Conservation (phyloP, 2,329 filamentous ascomycete genomes). For the Fusarium sp. region DNA sequence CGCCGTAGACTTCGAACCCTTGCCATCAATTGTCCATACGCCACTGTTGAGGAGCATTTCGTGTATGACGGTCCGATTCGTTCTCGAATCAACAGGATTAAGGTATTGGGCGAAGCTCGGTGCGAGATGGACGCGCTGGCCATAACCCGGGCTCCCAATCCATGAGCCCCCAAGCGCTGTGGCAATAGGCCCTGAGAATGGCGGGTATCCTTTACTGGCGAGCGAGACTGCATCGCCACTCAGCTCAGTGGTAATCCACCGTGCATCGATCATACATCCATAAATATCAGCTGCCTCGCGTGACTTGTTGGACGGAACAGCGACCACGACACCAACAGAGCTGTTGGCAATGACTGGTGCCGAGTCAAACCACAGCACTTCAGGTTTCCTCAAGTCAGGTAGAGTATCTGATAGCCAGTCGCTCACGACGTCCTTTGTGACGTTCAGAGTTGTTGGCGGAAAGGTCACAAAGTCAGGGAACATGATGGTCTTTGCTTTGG, state of each 20-base stretch:
- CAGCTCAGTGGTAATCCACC: constrained; percentile 26
- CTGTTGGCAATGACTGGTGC: constrained; percentile 16
- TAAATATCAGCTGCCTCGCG: constrained; percentile 22
- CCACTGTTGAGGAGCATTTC: constrained; percentile 34
- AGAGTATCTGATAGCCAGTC: constrained; percentile 14
- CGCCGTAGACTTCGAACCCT: constrained; percentile 13
- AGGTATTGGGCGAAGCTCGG: constrained; percentile 31
- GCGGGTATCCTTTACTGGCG: constrained; percentile 25
- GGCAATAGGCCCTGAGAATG: constrained; percentile 24
- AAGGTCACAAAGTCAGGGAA: constrained; percentile 31
- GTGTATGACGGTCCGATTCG: constrained; percentile 21
- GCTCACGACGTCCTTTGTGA: constrained; percentile 4
- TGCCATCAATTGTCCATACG: constrained; percentile 16
- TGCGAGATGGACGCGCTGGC: constrained; percentile 22
- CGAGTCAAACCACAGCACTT: constrained; percentile 34
- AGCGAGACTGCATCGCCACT: constrained; percentile 29
- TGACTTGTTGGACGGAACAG: constrained; percentile 9
- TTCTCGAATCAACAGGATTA: constrained; percentile 12
- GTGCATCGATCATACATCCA: constrained; percentile 34
- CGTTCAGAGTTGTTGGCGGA: constrained; percentile 9
- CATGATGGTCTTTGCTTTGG: background rate
- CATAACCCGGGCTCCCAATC: constrained; percentile 25
- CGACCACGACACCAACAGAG: constrained; percentile 22
- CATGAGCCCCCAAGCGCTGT: constrained; percentile 27
- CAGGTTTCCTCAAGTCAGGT: background rate